Conservation (phyloP, 148 eudicot species). For the Amaranthus cruentus region DNA sequence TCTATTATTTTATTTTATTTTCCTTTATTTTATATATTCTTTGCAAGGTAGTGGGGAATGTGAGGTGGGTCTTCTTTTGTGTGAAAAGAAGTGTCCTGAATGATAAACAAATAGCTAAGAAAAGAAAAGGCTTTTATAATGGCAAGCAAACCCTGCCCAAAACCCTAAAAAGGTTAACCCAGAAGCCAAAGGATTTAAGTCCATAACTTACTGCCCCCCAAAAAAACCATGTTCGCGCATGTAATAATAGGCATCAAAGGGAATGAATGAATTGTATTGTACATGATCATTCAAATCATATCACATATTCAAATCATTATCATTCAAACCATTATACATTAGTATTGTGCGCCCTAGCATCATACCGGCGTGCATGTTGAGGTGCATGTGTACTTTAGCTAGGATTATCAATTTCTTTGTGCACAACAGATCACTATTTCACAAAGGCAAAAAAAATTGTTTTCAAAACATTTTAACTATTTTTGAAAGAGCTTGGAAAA, state of each 20-base stretch:
- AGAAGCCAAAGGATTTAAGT: slow-evolving; percentile 8
- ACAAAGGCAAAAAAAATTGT: no score
- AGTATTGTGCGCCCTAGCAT: neutral
- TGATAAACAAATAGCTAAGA: neutral
- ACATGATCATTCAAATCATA: neutral
- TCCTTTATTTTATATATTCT: slow-evolving; percentile 1
- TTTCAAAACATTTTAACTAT: no score
- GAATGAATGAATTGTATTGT: neutral
- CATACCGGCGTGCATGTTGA: no score
- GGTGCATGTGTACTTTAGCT: neutral
- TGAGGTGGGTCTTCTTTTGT: slow-evolving; percentile 27
- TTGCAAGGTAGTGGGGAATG: slow-evolving; percentile 30
- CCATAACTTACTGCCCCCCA: slow-evolving; percentile 32
- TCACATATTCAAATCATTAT: neutral
- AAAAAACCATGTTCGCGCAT: slow-evolving; percentile 6
- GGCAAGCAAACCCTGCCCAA: slow-evolving; percentile 31
- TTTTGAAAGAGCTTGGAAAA: no score
- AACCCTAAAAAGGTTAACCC: slow-evolving; percentile 19
- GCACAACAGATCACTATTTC: no score
- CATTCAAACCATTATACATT: neutral
- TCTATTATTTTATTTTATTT: slow-evolving; percentile 1
- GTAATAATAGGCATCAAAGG: neutral
- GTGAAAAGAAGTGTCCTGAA: slow-evolving; percentile 29
- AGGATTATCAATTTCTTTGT: no score
- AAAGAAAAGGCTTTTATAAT: slow-evolving; percentile 18